These are phyloP conservation scores for Arthroderma sp. DNA, from an alignment of 2,329 filamentous ascomycete species.

Conservation along the genomic window DNA sequence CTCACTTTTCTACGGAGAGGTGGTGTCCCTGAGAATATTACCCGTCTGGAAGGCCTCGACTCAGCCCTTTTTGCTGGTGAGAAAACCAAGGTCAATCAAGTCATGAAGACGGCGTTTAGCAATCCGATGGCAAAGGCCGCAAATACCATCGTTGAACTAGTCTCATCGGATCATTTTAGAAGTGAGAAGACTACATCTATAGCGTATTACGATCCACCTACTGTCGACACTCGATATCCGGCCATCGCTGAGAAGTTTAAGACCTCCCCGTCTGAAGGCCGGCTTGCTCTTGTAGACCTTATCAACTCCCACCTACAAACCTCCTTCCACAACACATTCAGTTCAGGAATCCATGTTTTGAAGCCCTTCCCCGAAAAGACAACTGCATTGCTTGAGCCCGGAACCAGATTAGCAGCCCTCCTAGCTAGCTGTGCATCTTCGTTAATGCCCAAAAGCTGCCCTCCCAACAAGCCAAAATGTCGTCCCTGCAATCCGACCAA, in stretches of 20 bases:
- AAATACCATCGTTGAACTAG: slow-evolving; percentile 50
- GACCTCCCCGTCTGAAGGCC: slow-evolving; percentile 45
- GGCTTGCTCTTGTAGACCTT: slow-evolving; percentile 55
- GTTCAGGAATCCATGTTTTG: slow-evolving; percentile 63
- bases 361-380: slow-evolving; percentile 68
- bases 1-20: slow-evolving; percentile 62
- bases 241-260: slow-evolving; percentile 51
- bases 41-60: slow-evolving; percentile 56
- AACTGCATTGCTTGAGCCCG: slow-evolving; percentile 56
- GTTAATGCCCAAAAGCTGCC: slow-evolving; percentile 64
- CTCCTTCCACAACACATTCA: slow-evolving; percentile 70
- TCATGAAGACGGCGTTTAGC: slow-evolving; percentile 48
- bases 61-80: slow-evolving; percentile 62
- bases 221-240: slow-evolving; percentile 53
- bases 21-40: slow-evolving; percentile 57
- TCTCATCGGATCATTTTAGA: slow-evolving; percentile 47
- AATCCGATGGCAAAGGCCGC: slow-evolving; percentile 42
- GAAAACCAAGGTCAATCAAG: slow-evolving; percentile 49
- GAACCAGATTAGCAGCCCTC: slow-evolving; percentile 58
- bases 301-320: slow-evolving; percentile 76
- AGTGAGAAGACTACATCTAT: slow-evolving; percentile 56
- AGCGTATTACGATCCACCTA: slow-evolving; percentile 60
- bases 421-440: slow-evolving; percentile 62
- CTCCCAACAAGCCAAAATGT: slow-evolving; percentile 66
- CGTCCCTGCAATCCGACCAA: slow-evolving; percentile 55